Evolutionary conservation across 345 rosid species (phyloP).

Genomic region (Dimocarpus longan): DNA sequence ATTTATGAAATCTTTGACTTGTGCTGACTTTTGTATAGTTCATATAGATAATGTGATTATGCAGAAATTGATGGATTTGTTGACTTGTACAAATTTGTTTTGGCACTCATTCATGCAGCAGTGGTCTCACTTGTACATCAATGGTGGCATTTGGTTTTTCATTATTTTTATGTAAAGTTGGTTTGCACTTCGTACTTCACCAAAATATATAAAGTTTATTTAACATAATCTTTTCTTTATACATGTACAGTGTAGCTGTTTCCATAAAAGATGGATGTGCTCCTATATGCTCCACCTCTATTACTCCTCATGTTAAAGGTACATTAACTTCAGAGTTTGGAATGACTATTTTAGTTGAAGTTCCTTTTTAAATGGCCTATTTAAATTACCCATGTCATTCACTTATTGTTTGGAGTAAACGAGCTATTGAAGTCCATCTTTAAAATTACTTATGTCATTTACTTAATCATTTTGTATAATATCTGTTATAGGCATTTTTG

Average conservation of each 20-base stretch:
- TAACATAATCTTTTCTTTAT: conserved; percentile 13
- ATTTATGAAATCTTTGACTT: too few species aligned
- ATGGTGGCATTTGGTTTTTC: conserved; percentile 83
- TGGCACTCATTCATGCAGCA: conserved; percentile 80
- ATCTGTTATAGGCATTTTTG: too few species aligned
- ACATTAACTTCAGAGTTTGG: conserved; percentile 16
- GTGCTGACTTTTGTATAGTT: too few species aligned
- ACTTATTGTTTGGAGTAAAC: conserved; percentile 20
- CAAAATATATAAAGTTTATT: conserved; percentile 15
- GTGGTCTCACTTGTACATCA: conserved; percentile 63
- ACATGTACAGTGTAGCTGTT: conserved; percentile 66
- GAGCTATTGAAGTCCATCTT: background rate
- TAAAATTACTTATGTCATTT: conserved; percentile 20
- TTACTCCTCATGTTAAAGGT: conserved; percentile 83
- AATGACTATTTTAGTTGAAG: background rate
- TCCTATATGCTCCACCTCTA: conserved; percentile 86
- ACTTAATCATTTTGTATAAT: too few species aligned
- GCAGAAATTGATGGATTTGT: too few species aligned
- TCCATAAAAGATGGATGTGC: conserved; percentile 95
- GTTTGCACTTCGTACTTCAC: conserved; percentile 13
- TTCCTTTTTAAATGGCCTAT: conserved; percentile 16
- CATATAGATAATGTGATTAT: too few species aligned
- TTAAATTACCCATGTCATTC: conserved; percentile 17
- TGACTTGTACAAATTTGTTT: too few species aligned
- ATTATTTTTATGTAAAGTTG: conserved; percentile 68